Base-by-base conservation (phyloP, 2,329 filamentous ascomycete genomes). In the Aspergillus luchuensis region DNA sequence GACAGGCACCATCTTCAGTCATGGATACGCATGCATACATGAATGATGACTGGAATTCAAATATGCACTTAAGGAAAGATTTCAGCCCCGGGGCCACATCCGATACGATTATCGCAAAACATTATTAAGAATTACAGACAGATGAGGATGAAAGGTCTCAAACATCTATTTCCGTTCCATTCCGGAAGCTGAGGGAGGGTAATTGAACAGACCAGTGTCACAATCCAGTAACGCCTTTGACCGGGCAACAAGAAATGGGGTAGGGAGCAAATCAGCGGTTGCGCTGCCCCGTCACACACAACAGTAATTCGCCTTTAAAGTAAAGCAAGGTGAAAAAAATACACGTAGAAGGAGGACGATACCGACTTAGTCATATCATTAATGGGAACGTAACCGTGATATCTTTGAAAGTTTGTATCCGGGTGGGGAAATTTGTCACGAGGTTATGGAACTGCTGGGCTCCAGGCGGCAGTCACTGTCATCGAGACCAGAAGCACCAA, bases 351-450 rank as follows among this genome's bases (percentile, higher is more conserved):
- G 36, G 51, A 28, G 13, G 30, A 8, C 19, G 13, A 56, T 33
- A 10, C 11, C 25, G 25, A 10, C 17, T 30, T 45, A 45, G 53
- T n/a, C 53, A 56, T 30, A 11, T 56, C 53, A 45, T 56, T 30
- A 56, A 45, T 21, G 33, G 51, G 19, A 56, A 56, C 53, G 53
- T 56, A 56, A 56, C 53, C 39, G 53, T 56, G 53, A 56, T 56
- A 36, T 56, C 43, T 28, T 8, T 45, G 39, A 54, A 28, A 45
- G 25, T 30, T 8, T 45, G 39, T 56, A 13, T 21, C 23, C 19
- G 13, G 39, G 25, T 47, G n/a, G 23, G 47, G 8, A 6, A 47
- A n/a, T 28, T 49, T 19, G 39, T 21, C 28, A 11, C 10, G 11
- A n/a, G 8, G 23, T 10, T 47, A 11, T 25, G 38, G 52, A 43